Conservation (phyloP, 352 stramenopile genomes). For the Phytopythium helicoides region DNA sequence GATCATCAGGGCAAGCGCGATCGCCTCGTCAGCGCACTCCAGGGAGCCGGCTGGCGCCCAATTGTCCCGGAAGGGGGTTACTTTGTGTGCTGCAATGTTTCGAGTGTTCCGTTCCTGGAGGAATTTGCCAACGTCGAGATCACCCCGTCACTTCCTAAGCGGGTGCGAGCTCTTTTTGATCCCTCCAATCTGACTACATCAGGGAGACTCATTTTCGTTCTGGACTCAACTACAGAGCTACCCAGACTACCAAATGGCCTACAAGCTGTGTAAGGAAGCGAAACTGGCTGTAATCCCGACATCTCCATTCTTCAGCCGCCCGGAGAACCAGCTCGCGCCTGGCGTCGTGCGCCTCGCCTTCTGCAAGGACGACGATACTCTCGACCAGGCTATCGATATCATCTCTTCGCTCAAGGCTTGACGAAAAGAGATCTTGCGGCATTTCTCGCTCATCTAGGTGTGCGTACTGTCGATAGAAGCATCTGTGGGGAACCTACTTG, state of each 20-base stretch:
- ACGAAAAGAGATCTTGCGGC: slow-evolving; percentile 2
- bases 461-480: neutral
- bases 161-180: slow-evolving; percentile 22
- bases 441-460: no score
- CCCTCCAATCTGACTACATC: no score
- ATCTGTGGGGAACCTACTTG: neutral
- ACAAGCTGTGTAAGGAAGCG: slow-evolving; percentile 88
- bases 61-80: slow-evolving; percentile 94
- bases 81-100: slow-evolving; percentile 92
- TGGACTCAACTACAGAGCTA: no score
- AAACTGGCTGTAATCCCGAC: slow-evolving; percentile 94
- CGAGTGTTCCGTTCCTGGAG: slow-evolving; percentile 62
- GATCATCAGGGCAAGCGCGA: slow-evolving; percentile 86
- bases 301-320: slow-evolving; percentile 90
- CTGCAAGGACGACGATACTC: slow-evolving; percentile 96
- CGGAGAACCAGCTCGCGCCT: slow-evolving; percentile 75
- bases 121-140: slow-evolving; percentile 64
- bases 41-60: slow-evolving; percentile 79
- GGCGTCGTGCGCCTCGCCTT: slow-evolving; percentile 92
- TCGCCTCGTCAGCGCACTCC: slow-evolving; percentile 80
- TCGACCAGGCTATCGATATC: slow-evolving; percentile 83
- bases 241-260: slow-evolving; percentile 86
- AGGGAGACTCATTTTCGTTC: no score
- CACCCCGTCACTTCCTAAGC: slow-evolving; percentile 45
- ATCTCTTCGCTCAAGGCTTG: slow-evolving; percentile 49